A percentile compares a stretch with the other conserved stretches of the same genome.
phyloP scores from a whole-genome alignment of 495 filamentous ascomycete species.

The Penicillium pulvis region DNA sequence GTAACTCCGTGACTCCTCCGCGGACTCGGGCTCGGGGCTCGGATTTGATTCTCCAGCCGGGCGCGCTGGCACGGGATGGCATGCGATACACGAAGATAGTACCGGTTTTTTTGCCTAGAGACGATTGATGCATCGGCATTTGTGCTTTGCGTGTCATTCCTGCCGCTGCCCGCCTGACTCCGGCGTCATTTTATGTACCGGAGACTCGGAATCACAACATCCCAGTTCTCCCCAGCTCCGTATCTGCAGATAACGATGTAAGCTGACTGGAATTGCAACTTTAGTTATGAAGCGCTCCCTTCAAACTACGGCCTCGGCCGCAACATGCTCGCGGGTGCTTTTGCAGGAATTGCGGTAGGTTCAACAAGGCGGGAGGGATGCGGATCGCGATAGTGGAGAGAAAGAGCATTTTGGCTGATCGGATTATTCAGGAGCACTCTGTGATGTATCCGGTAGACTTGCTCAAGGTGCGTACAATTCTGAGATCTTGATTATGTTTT shows the following conservation, averaged over 20 bases:
- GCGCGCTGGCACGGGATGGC: not conserved
- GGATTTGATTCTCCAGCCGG: not conserved
- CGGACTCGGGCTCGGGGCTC: constrained; percentile 6
- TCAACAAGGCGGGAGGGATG: not conserved
- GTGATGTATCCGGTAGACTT: constrained; percentile 99
- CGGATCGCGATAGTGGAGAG: not conserved
- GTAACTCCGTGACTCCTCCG: constrained; percentile 21
- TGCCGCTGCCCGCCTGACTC: not conserved
- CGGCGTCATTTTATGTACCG: not conserved
- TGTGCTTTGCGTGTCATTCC: not conserved
- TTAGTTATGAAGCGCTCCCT: constrained; percentile 69
- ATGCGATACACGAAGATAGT: not conserved
- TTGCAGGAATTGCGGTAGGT: constrained; percentile 92
- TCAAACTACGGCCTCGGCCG: constrained; percentile 66
- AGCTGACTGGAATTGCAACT: constrained; percentile 23
- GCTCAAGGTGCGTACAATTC: constrained; percentile 74
- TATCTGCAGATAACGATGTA: not conserved
- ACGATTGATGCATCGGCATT: not conserved
- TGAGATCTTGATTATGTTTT: constrained; percentile 7
- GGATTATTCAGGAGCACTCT: constrained; percentile 66
- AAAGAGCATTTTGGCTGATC: constrained; percentile 22
- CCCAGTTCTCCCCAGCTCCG: not conserved
- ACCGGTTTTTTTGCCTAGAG: not conserved
- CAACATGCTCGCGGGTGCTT: constrained; percentile 93
- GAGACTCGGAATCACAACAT: not conserved